Conservation (phyloP, 2,329 filamentous ascomycete species). For the Bretziella fagacearum region DNA sequence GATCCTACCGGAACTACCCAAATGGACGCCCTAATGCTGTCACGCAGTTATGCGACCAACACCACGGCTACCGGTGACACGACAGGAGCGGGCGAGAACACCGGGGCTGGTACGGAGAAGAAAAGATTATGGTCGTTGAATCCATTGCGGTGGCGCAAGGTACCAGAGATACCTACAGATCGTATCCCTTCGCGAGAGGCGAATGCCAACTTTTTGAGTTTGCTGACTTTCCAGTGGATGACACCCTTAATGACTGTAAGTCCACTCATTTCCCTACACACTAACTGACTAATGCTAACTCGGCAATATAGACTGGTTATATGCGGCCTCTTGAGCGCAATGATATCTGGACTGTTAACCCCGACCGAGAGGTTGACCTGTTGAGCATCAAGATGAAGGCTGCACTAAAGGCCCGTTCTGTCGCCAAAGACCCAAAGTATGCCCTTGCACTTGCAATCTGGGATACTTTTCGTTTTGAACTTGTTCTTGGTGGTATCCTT, state of each 20-base stretch:
- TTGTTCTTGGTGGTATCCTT: slow-evolving; percentile 67
- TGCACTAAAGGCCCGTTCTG: slow-evolving; percentile 53
- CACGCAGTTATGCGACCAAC: slow-evolving; percentile 37
- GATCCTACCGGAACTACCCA: neutral
- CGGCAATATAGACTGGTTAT: slow-evolving; percentile 53
- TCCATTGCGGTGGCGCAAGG: slow-evolving; percentile 41
- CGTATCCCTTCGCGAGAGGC: slow-evolving; percentile 48
- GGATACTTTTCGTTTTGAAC: slow-evolving; percentile 72
- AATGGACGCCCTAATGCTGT: slow-evolving; percentile 22
- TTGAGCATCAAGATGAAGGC: slow-evolving; percentile 49
- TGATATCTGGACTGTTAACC: slow-evolving; percentile 83
- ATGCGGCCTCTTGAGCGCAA: slow-evolving; percentile 64
- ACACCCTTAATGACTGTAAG: slow-evolving; percentile 63
- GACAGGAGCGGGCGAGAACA: slow-evolving; percentile 12
- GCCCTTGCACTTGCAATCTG: slow-evolving; percentile 59
- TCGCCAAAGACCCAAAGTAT: slow-evolving; percentile 45
- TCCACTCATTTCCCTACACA: slow-evolving; percentile 14
- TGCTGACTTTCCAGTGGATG: slow-evolving; percentile 79
- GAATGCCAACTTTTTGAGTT: slow-evolving; percentile 55
- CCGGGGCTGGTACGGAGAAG: neutral
- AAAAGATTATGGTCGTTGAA: slow-evolving; percentile 25
- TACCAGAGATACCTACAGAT: slow-evolving; percentile 38
- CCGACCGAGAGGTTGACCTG: slow-evolving; percentile 52
- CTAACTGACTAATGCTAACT: slow-evolving; percentile 7
- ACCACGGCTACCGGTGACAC: slow-evolving; percentile 31